Evolutionary conservation across 768 basidiomycete species (phyloP).

Genomic region (Agrocybe pediades): DNA sequence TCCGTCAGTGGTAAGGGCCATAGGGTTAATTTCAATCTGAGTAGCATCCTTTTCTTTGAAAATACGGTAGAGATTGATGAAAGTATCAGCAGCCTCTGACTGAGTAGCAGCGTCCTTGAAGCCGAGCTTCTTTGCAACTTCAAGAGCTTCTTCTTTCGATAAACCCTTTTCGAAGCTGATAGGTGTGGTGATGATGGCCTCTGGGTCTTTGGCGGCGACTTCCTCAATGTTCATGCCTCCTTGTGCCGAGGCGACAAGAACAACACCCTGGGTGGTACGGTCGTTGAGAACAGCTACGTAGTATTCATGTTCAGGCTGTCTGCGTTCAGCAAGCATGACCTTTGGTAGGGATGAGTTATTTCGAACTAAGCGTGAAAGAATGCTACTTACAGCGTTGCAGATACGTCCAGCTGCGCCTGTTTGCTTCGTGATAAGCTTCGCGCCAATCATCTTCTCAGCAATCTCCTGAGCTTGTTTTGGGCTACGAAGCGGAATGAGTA

Average conservation of each 20-base stretch:
- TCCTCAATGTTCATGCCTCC: constrained; percentile 99
- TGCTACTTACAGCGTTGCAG: constrained; percentile 86
- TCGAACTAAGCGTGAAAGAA: not conserved
- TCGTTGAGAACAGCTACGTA: constrained; percentile 98
- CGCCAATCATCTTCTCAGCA: constrained; percentile 92
- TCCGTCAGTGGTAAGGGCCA: constrained; percentile 91
- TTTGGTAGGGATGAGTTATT: constrained; percentile 26
- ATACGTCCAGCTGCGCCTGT: constrained; percentile 90
- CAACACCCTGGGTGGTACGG: constrained; percentile 84
- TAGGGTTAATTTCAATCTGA: constrained; percentile 98
- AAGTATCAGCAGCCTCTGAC: constrained; percentile 88
- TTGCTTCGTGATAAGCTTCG: constrained; percentile 97
- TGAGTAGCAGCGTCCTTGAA: constrained; percentile 74
- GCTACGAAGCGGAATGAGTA: constrained; percentile 36
- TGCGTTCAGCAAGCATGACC: constrained; percentile 98
- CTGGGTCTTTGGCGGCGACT: constrained; percentile 93
- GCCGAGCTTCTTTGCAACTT: constrained; percentile 87
- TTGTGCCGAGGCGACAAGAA: constrained; percentile 90
- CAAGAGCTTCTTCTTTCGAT: constrained; percentile 67
- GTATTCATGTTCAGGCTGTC: constrained; percentile 94
- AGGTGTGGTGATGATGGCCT: constrained; percentile 93
- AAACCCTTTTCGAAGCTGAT: constrained; percentile 86
- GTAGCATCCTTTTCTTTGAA: constrained; percentile 99
- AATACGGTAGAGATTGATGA: constrained; percentile 91
- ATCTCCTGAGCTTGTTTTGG: constrained; percentile 87